phyloP scores from a whole-genome alignment of 345 rosid genomes.

The Ceriops zippeliana region DNA sequence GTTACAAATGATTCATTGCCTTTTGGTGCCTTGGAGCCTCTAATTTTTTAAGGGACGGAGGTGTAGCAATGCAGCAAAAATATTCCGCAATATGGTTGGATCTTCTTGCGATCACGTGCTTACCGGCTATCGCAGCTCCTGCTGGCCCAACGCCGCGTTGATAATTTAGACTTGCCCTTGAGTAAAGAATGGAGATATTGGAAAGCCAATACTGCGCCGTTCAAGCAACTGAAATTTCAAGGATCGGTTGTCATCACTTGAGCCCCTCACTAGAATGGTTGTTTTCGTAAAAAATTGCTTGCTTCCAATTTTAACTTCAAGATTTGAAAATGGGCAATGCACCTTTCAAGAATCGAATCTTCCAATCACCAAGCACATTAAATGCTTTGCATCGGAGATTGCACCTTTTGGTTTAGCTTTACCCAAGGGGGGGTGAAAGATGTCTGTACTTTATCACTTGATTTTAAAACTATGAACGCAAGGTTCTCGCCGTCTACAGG shows the following conservation, averaged over 20 bases:
- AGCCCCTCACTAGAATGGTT: slow-evolving; percentile 13
- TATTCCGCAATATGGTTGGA: background rate
- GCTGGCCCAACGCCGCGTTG: background rate
- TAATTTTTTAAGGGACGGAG: background rate
- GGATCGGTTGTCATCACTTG: slow-evolving; percentile 24
- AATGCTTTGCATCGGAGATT: slow-evolving; percentile 52
- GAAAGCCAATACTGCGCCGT: slow-evolving; percentile 30
- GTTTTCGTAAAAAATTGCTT: slow-evolving; percentile 45
- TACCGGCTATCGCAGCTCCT: background rate
- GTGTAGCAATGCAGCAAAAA: slow-evolving; percentile 3
- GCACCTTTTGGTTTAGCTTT: slow-evolving; percentile 34
- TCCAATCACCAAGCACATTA: slow-evolving; percentile 61
- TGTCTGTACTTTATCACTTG: slow-evolving; percentile 48
- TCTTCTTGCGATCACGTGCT: slow-evolving; percentile 8
- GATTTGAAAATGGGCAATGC: slow-evolving; percentile 24
- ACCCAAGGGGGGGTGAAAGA: slow-evolving; percentile 52
- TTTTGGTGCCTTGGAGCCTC: too few relatives aligned
- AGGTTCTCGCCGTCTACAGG: slow-evolving; percentile 21
- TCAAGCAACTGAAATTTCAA: slow-evolving; percentile 29
- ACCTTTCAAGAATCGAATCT: slow-evolving; percentile 64
- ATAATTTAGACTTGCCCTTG: slow-evolving; percentile 21
- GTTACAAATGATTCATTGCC: too few relatives aligned
- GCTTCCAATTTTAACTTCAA: slow-evolving; percentile 32
- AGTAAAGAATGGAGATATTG: slow-evolving; percentile 23
- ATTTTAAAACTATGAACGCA: slow-evolving; percentile 20